Conservation (phyloP, 2,329 filamentous ascomycete species). For the Aspergillus proliferans region DNA sequence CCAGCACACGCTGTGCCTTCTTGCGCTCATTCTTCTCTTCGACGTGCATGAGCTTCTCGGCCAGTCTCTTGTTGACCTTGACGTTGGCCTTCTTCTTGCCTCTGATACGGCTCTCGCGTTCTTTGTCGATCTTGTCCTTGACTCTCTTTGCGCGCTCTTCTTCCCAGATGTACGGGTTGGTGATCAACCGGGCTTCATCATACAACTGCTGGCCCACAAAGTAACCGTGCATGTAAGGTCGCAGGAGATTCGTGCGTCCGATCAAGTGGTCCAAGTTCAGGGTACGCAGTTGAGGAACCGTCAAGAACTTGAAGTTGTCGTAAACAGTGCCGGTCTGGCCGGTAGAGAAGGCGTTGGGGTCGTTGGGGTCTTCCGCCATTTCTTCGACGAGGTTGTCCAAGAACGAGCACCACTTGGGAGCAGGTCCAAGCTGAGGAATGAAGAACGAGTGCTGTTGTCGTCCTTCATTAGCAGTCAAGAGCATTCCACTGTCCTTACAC, state of each 20-base stretch:
- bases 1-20: conserved; percentile 42
- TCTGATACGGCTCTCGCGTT: conserved; percentile 88
- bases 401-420: conserved; percentile 93
- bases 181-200: conserved; percentile 87
- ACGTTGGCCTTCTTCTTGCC: conserved; percentile 82
- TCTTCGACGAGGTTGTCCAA: conserved; percentile 97
- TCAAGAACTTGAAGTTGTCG: conserved; percentile 99
- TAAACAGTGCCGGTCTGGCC: conserved; percentile 66
- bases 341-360: conserved; percentile 49
- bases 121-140: conserved; percentile 93
- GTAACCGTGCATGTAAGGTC: conserved; percentile 98
- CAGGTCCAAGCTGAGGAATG: conserved; percentile 85
- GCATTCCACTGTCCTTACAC: conserved; percentile 88
- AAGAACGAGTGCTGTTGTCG: conserved; percentile 93
- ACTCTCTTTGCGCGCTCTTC: conserved; percentile 86
- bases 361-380: conserved; percentile 77
- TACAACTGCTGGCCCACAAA: conserved; percentile 94
- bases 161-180: conserved; percentile 89
- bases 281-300: conserved; percentile 73
- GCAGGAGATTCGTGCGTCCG: conserved; percentile 79
- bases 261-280: conserved; percentile 84
- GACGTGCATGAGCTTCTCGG: conserved; percentile 55
- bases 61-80: conserved; percentile 76
- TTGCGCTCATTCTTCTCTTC: conserved; percentile 51
- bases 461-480: conserved; percentile 94